Conservation (phyloP, 148 eudicot genomes). For the Rhododendron molle region DNA sequence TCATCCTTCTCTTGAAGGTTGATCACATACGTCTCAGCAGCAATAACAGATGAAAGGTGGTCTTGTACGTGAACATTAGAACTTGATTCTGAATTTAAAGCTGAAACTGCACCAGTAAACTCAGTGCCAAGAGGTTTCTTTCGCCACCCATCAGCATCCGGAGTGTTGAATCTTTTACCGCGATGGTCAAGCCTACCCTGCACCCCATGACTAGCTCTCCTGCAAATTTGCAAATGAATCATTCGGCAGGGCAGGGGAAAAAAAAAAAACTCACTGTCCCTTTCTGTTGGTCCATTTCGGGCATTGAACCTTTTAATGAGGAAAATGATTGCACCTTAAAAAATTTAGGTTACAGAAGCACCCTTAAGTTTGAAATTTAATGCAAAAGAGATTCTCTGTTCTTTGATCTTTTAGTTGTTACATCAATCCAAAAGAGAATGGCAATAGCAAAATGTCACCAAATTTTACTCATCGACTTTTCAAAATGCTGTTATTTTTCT, state of each 20-base stretch:
- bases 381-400: neutral
- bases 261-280: neutral
- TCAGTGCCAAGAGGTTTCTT: slow-evolving; percentile 38
- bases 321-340: neutral
- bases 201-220: slow-evolving; percentile 48
- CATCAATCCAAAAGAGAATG: neutral
- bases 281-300: neutral
- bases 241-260: neutral
- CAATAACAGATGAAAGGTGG: slow-evolving; percentile 20
- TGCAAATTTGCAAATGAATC: slow-evolving; percentile 34
- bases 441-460: neutral
- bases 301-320: neutral
- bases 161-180: slow-evolving; percentile 43
- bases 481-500: neutral
- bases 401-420: neutral
- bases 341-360: neutral
- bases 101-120: slow-evolving; percentile 19
- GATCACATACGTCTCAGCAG: slow-evolving; percentile 26
- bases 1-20: slow-evolving; percentile 36
- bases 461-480: neutral
- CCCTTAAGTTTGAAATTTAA: neutral
- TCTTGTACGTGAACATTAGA: slow-evolving; percentile 25
- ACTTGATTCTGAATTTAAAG: slow-evolving; percentile 30
- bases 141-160: slow-evolving; percentile 55
- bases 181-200: slow-evolving; percentile 43